Evolutionary conservation across 2,329 filamentous ascomycete genomes (phyloP).

Genomic region (Ophiostoma sp.): DNA sequence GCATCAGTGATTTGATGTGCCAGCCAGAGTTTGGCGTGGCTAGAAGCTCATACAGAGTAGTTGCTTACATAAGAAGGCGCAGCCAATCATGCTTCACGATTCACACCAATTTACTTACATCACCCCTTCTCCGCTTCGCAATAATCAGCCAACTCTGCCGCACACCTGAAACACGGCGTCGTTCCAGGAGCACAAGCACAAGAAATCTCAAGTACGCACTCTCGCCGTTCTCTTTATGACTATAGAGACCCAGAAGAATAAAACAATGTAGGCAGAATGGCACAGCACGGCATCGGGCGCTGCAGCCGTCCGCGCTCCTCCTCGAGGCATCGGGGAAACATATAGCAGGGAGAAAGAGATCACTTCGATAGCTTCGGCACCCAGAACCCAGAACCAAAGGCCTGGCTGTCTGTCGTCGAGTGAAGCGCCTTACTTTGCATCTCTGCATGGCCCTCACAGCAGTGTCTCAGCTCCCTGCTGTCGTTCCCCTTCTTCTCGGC

Average conservation of each 20-base stretch:
- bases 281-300: no score
- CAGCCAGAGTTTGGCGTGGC: neutral
- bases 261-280: neutral
- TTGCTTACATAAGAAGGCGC: neutral
- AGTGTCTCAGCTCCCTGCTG: conserved; percentile 6
- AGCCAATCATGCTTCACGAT: neutral
- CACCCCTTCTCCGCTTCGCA: neutral
- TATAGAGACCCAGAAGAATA: neutral
- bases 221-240: no score
- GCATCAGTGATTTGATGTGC: neutral
- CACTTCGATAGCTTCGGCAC: no score
- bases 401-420: no score
- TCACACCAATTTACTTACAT: neutral
- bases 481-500: neutral
- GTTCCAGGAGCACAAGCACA: conserved; percentile 21
- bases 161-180: conserved; percentile 43
- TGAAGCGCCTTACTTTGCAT: neutral
- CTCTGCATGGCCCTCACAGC: neutral
- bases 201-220: no score
- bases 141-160: conserved; percentile 32
- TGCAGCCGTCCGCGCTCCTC: no score
- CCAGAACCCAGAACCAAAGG: no score
- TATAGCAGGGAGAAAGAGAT: no score
- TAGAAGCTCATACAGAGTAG: neutral
- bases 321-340: no score